Evolutionary conservation across 192 early-diverging fungal species (phyloP), one percentile per base, ranked within the genome.

Genomic region (Endogone sp.): DNA sequence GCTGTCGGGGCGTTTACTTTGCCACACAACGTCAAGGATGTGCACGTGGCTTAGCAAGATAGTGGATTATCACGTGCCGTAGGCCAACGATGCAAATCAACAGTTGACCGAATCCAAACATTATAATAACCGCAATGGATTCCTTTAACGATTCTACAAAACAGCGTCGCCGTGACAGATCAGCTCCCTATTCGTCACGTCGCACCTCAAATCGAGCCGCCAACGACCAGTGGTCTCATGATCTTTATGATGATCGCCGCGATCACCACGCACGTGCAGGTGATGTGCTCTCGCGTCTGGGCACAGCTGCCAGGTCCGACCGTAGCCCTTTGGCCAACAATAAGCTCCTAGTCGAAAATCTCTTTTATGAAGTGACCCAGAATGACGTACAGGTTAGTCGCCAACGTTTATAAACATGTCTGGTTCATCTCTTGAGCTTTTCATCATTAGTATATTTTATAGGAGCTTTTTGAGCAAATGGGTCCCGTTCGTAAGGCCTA

Each of bases 291-390:
- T 49, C 37, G 37, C 37, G 37, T 16, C 37, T 49, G 6, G 37
- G 37, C 37, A 16, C 9, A 16, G 6, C 37, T 16, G 6, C 37
- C 6, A 49, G 37, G 37, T 6, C 37, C 37, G 37, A 49, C 37
- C 37, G 37, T 16, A 49, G 16, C 37, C 16, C 37, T 49, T 6
- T 6, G 37, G 16, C 37, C 6, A 49, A 49, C 37, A 49, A 49
- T 16, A 49, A 49, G 37, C 37, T 49, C 37, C 6, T 49, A 0
- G 79, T 86, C 16, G 85, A 86, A 64, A 86, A 86, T 62, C 49
- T 86, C 62, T 81, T 82, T 63, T 86, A 86, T 66, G 76, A 84
- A 65, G 85, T 86, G 16, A 86, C 85, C 21, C 73, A 84, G 75
- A 71, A 79, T 26, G 85, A 86, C 64, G 69, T 86, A 44, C 66